phyloP scores from a whole-genome alignment of 805 yeast genomes.

The Kodamaea kaohsiungensis region DNA sequence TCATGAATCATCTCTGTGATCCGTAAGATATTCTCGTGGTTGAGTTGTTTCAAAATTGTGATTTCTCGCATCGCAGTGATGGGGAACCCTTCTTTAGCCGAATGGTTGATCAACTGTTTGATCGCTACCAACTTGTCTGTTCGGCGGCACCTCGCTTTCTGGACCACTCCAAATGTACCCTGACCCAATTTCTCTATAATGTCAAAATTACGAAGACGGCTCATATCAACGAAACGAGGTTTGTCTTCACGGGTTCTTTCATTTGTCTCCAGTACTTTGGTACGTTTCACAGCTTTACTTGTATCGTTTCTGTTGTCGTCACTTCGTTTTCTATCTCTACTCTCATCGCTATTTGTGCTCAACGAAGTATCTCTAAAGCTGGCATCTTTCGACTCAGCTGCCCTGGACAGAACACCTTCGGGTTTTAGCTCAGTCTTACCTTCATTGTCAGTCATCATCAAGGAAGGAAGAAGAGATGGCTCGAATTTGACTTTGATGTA shows the following conservation, averaged over 20 bases:
- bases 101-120: conserved; percentile 78
- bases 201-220: conserved; percentile 30
- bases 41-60: conserved; percentile 68
- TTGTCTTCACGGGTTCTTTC: neutral
- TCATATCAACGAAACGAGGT: conserved; percentile 28
- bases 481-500: neutral
- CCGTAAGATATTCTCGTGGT: conserved; percentile 72
- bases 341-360: neutral
- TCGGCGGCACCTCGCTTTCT: conserved; percentile 64
- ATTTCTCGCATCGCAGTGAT: conserved; percentile 94
- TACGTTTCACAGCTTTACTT: neutral
- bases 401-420: neutral
- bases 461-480: neutral
- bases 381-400: neutral
- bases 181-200: conserved; percentile 42
- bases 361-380: neutral
- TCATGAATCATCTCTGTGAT: conserved; percentile 74
- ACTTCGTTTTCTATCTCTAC: neutral
- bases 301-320: neutral
- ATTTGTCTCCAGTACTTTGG: neutral
- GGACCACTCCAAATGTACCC: conserved; percentile 69
- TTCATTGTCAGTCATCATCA: neutral
- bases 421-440: neutral
- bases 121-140: conserved; percentile 74
- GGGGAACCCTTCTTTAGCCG: conserved; percentile 82